Evolutionary conservation across 305 asterid species (phyloP), one percentile per base, ranked within the genome.

Genomic region (Nicotiana rustica): DNA sequence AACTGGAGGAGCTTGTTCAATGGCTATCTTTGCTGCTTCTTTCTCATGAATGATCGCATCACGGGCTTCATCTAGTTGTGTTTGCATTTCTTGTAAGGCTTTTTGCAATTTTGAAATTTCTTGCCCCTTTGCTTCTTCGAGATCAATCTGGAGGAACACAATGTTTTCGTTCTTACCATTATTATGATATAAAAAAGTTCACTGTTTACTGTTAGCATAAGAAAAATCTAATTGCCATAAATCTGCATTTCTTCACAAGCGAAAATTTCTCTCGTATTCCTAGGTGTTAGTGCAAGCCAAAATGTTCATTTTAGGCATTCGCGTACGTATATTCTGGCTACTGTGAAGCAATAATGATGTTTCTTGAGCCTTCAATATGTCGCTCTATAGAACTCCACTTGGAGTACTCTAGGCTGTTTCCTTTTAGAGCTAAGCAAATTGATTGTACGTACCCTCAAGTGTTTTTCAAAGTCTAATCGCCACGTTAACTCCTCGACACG

Each of bases 401-500:
- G 60, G 67, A 67, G 64, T 83, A 62, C 68, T 70, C 56, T 80
- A 44, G 69, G 75, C 56, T 82, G 36, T 78, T 84, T 69, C 47
- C 49, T 59, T 73, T 36, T 82, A 36, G 41, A 44, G 77, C 78
- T 69, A 82, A 65, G 25, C 47, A 52, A 52, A 81, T 77, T 33
- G 83, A 83, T 47, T 79, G 4, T 61, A 82, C 70, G 36, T 89
- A 95, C 99, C 85, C 98, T 87, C 61, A 94, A 86, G 89, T 92
- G 97, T 91, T 95, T 95, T 90, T 95, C 99, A 55, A 95, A 87
- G 80, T 95, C 97, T 78, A 95, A 81, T 89, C 98, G 86, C 99
- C 99, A 95, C 29, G 99, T 92, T 44, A 95, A 90, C 90, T 95
- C 99, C 76, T 95, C 98, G 2, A 95, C 98, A 31, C 97, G 97